These are phyloP conservation scores for Coemansia sp. DNA, from an alignment of 192 early-diverging fungal genomes.

Conservation along the genomic window DNA sequence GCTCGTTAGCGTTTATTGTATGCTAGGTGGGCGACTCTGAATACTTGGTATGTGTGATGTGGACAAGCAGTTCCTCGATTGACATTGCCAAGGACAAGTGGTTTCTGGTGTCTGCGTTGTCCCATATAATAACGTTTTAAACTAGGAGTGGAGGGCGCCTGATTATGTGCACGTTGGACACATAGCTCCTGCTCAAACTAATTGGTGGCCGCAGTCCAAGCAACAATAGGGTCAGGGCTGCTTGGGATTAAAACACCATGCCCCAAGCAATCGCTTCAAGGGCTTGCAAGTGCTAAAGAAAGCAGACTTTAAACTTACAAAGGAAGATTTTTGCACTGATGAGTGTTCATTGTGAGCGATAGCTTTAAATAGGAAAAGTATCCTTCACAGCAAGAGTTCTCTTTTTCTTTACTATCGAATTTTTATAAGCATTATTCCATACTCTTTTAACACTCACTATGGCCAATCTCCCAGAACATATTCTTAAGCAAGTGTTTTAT, in stretches of 20 bases:
- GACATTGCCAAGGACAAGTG: slow-evolving; percentile 27
- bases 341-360: too few relatives aligned
- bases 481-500: too few relatives aligned
- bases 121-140: slow-evolving; percentile 92
- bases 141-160: slow-evolving; percentile 67
- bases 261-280: slow-evolving; percentile 53
- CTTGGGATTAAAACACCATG: slow-evolving; percentile 56
- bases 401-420: neutral
- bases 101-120: slow-evolving; percentile 60
- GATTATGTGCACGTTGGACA: slow-evolving; percentile 72
- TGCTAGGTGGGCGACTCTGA: too few relatives aligned
- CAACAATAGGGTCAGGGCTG: slow-evolving; percentile 46
- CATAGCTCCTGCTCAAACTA: slow-evolving; percentile 91
- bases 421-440: neutral
- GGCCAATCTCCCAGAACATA: too few relatives aligned
- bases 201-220: slow-evolving; percentile 59
- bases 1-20: too few relatives aligned
- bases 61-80: slow-evolving; percentile 29
- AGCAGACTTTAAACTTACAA: slow-evolving; percentile 21
- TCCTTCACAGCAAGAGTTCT: too few relatives aligned
- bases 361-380: slow-evolving; percentile 9
- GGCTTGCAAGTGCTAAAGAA: slow-evolving; percentile 28
- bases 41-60: slow-evolving; percentile 63
- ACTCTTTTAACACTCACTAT: neutral
- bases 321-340: neutral